Percentiles rank a stretch among this genome's conserved stretches.
Conservation (phyloP, 2,329 filamentous ascomycete genomes). For the Hymenoscyphus infarciens region DNA sequence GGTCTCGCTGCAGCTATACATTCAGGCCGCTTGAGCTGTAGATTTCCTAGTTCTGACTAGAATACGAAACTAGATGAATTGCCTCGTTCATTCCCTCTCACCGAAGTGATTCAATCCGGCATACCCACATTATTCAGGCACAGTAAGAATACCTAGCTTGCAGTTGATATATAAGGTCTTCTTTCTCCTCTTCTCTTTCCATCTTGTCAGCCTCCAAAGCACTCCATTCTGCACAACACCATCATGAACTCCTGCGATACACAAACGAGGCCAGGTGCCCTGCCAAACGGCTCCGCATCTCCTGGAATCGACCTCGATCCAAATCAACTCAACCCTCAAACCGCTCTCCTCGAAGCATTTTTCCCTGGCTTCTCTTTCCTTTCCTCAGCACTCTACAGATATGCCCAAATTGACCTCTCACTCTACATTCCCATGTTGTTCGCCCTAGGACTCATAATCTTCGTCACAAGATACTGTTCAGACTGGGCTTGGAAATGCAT, state of each 20-base stretch:
- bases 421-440: conserved; percentile 59
- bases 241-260: conserved; percentile 13
- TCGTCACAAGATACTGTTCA: conserved; percentile 52
- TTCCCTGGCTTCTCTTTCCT: conserved; percentile 63
- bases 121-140: not conserved
- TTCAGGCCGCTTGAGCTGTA: no score
- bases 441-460: conserved; percentile 45
- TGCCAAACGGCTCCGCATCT: conserved; percentile 4
- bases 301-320: not conserved
- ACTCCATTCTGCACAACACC: not conserved
- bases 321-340: conserved; percentile 34
- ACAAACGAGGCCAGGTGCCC: not conserved
- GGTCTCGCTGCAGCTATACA: not conserved
- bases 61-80: not conserved
- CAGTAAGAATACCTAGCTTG: not conserved
- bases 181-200: not conserved
- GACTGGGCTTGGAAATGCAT: conserved; percentile 47
- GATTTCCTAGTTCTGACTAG: no score
- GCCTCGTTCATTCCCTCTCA: not conserved
- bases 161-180: not conserved
- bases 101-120: not conserved
- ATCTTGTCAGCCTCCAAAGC: not conserved
- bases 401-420: conserved; percentile 59
- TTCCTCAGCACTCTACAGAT: conserved; percentile 49
- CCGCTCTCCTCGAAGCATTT: conserved; percentile 52